Evolutionary conservation across 176 grass and related monocot genomes (phyloP).

Genomic region (Dactylis glomerata): DNA sequence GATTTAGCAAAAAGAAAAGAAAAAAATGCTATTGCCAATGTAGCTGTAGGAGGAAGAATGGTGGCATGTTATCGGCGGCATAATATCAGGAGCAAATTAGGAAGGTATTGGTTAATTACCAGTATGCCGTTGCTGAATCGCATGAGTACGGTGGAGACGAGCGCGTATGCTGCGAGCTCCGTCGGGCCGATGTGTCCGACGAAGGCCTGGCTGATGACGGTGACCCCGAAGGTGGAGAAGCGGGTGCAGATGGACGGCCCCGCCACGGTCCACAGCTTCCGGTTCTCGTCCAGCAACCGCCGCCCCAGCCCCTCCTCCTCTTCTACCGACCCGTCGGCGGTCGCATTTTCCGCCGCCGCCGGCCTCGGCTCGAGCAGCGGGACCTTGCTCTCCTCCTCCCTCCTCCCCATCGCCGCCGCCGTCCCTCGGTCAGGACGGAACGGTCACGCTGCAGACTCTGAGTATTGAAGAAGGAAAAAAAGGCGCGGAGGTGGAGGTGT

Average conservation of each 20-base stretch:
- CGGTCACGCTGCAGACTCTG: too few relatives aligned
- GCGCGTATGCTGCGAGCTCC: slow-evolving; percentile 76
- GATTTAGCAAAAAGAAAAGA: too few relatives aligned
- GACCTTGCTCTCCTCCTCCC: neutral
- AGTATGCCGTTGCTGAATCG: slow-evolving; percentile 77
- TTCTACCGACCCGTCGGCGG: neutral
- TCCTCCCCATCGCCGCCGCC: neutral
- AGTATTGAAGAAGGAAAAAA: neutral
- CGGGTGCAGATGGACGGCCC: slow-evolving; percentile 79
- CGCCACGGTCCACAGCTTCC: slow-evolving; percentile 82
- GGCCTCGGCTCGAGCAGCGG: neutral
- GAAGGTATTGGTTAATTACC: slow-evolving; percentile 10
- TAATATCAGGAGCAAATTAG: neutral
- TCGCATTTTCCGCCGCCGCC: neutral
- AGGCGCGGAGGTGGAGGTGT: neutral
- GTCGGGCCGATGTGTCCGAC: slow-evolving; percentile 79
- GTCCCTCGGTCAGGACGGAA: too few relatives aligned
- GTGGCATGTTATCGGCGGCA: too few relatives aligned
- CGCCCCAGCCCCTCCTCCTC: neutral
- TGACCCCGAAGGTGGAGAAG: slow-evolving; percentile 82
- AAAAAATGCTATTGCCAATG: too few relatives aligned
- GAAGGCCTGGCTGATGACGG: slow-evolving; percentile 96
- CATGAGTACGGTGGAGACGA: slow-evolving; percentile 88
- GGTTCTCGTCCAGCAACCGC: slow-evolving; percentile 63
- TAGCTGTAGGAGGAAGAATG: too few relatives aligned